Conservation (phyloP, 257 asterid genomes). For the Phtheirospermum japonicum region DNA sequence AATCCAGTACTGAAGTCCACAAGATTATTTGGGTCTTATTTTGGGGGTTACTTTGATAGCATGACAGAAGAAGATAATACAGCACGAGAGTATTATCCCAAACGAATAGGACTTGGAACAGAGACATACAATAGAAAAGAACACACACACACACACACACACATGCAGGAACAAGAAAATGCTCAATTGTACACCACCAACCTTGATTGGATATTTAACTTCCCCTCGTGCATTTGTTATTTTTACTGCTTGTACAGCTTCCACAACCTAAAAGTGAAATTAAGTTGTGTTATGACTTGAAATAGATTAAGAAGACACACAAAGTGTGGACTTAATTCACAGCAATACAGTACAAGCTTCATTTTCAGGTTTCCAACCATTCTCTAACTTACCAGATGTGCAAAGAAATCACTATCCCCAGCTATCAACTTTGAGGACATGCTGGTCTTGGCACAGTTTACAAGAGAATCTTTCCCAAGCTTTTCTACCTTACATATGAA, state of each 20-base stretch:
- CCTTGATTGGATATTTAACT: constrained; percentile 87
- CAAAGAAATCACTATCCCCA: constrained; percentile 80
- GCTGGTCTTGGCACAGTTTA: constrained; percentile 97
- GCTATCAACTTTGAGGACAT: constrained; percentile 95
- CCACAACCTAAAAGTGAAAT: constrained; percentile 58
- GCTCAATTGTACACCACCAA: constrained; percentile 24
- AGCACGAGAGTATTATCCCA: not conserved
- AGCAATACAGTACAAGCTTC: constrained; percentile 12
- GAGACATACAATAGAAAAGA: not conserved
- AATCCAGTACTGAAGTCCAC: constrained; percentile 9
- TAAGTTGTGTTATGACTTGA: too few species aligned
- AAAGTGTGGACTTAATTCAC: not conserved
- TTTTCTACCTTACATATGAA: constrained; percentile 63
- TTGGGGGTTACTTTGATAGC: constrained; percentile 10
- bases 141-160: not conserved
- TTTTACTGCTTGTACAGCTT: constrained; percentile 82
- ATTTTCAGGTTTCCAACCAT: not conserved
- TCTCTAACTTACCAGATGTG: constrained; percentile 64
- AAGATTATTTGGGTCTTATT: not conserved
- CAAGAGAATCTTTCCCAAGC: constrained; percentile 86
- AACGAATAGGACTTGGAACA: constrained; percentile 1
- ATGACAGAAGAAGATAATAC: constrained; percentile 5
- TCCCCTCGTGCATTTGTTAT: constrained; percentile 89
- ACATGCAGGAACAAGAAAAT: too few species aligned
- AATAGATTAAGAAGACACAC: not conserved